Evolutionary conservation across 768 basidiomycete species (phyloP).

Genomic region (Dioszegia crocea): DNA sequence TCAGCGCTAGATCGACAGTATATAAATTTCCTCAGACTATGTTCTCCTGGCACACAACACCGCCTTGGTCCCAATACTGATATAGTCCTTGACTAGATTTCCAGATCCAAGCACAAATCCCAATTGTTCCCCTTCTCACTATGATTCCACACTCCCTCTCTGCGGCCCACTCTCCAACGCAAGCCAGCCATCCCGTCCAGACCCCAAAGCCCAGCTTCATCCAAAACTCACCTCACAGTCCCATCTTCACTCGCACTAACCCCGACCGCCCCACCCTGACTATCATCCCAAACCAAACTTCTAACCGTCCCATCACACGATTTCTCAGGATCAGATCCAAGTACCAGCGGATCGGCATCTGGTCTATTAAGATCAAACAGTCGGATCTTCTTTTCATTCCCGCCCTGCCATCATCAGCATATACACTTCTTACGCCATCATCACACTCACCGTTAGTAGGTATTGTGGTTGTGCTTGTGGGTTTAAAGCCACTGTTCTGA

Average conservation of each 20-base stretch:
- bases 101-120: no score
- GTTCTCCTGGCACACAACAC: no score
- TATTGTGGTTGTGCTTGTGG: conserved; percentile 53
- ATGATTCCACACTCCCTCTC: background rate
- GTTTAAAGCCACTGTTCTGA: conserved; percentile 86
- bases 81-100: no score
- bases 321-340: conserved; percentile 57
- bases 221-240: conserved; percentile 65
- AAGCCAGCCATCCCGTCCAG: no score
- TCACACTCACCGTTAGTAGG: conserved; percentile 40
- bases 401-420: conserved; percentile 59
- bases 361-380: conserved; percentile 84
- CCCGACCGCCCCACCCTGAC: conserved; percentile 65
- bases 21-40: no score
- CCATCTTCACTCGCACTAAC: conserved; percentile 92
- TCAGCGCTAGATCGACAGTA: background rate
- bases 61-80: no score
- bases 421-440: background rate
- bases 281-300: conserved; percentile 83
- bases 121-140: no score
- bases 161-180: no score
- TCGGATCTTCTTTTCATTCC: conserved; percentile 95
- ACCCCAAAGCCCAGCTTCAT: no score
- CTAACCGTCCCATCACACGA: conserved; percentile 87
- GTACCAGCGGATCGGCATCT: conserved; percentile 79